Evolutionary conservation across 495 filamentous ascomycete species (phyloP).

Genomic region (Aspergillus bertholletiae): DNA sequence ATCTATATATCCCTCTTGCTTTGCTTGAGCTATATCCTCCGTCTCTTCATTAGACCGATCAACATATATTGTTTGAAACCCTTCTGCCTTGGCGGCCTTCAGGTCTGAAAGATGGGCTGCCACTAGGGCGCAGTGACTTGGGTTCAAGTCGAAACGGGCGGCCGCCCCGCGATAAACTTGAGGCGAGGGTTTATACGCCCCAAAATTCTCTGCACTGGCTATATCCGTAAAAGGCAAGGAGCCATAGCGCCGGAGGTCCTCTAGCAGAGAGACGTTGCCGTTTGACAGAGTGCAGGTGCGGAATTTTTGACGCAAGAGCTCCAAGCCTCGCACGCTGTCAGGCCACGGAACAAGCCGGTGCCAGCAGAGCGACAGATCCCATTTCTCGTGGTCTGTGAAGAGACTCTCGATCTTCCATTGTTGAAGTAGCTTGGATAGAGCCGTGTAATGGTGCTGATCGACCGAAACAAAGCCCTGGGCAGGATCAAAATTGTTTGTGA

Average conservation of each 20-base stretch:
- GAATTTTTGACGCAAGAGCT: constrained; percentile 50
- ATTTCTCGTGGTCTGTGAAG: constrained; percentile 56
- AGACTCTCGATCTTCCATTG: constrained; percentile 52
- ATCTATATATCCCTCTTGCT: constrained; percentile 54
- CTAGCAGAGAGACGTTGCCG: constrained; percentile 62
- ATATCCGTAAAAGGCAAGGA: constrained; percentile 59
- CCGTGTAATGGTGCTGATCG: constrained; percentile 66
- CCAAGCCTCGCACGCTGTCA: constrained; percentile 57
- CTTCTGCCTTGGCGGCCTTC: constrained; percentile 58
- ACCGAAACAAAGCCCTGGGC: constrained; percentile 50
- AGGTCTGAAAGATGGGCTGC: constrained; percentile 71
- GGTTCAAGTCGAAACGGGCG: constrained; percentile 50
- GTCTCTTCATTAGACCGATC: constrained; percentile 63
- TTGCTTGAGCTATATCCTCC: constrained; percentile 48
- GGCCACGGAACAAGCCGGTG: constrained; percentile 68
- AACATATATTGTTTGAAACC: constrained; percentile 72
- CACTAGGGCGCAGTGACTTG: constrained; percentile 69
- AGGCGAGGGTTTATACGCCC: constrained; percentile 73
- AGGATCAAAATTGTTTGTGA: constrained; percentile 50
- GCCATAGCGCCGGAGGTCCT: constrained; percentile 57
- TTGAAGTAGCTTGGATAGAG: constrained; percentile 53
- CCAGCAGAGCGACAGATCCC: constrained; percentile 60
- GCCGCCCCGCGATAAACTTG: constrained; percentile 67
- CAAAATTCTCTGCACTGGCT: constrained; percentile 64
- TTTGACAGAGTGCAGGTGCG: constrained; percentile 68